Base-by-base conservation (phyloP, 768 basidiomycete genomes). In the Podaxis carcinomalis region DNA sequence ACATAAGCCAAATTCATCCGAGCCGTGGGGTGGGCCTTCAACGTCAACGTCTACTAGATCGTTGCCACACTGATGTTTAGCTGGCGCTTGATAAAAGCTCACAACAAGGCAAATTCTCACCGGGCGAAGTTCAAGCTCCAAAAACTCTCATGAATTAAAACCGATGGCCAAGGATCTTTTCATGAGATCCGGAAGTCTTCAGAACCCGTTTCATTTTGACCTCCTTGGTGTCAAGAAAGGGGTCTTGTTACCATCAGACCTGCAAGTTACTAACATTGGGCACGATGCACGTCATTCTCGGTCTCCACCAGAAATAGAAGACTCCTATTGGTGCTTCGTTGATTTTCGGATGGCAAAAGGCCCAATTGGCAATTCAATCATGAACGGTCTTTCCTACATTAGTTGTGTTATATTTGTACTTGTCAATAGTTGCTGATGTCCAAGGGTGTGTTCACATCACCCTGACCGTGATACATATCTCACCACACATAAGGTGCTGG, bases 401-500 rank as follows among this genome's bases (percentile, higher is more conserved):
- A 51, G 25, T 51, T 27, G 49, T 28, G 23, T 27, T 56, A 51
- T 57, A 62, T 52, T 56, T 62, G 46, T 50, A 21, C 39, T 21
- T 62, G 61, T 51, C 56, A 57, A 1, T 40, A 40, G 47, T 36
- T 53, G 16, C 47, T 63, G 52, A 63, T 63, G 57, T 37, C 25
- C 55, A 44, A 47, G 51, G 40, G 51, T 16, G 59, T 51, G 47
- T 58, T 47, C 51, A 39, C 50, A 63, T 63, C 62, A 63, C 54
- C 61, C 55, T 58, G 57, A 59, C 40, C 14, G 23, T 59, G 62
- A 63, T 63, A 44, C 46, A 49, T 47, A 59, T 63, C 62, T 57
- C 62, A 63, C 61, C 64, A 67, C 68, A 68, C 64, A 67, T 68
- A 71, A 64, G 63, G 57, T 57, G 56, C 37, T 28, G 19, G 25